These are phyloP conservation scores for Botryosphaeria agaves DNA, from an alignment of 2,329 filamentous ascomycete genomes.

Conservation along the genomic window DNA sequence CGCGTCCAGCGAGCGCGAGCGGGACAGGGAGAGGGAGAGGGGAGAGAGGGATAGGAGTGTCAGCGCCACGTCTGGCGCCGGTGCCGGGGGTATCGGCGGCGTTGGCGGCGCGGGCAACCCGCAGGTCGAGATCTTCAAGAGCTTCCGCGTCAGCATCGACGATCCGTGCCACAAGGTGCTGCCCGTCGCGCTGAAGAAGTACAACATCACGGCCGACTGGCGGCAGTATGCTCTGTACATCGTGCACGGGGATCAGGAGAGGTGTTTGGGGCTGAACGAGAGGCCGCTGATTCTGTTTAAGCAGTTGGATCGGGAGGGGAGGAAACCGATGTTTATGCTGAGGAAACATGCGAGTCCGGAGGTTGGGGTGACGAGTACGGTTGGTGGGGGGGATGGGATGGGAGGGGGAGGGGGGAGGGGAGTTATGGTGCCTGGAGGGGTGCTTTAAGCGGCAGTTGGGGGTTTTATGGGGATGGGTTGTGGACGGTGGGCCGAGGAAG, in stretches of 20 bases:
- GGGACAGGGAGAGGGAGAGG: not conserved
- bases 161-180: constrained; percentile 96
- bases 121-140: constrained; percentile 92
- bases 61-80: too few species aligned
- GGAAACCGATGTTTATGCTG: constrained; percentile 99
- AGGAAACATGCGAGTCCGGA: constrained; percentile 42
- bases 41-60: constrained; percentile 7
- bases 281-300: constrained; percentile 94
- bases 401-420: constrained; percentile 1
- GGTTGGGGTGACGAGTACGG: constrained; percentile 26
- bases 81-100: constrained; percentile 6
- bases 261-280: constrained; percentile 80
- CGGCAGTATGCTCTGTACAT: constrained; percentile 96
- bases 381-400: constrained; percentile 14
- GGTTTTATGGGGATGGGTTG: too few species aligned
- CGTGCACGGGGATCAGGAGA: constrained; percentile 95
- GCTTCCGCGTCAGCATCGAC: constrained; percentile 93
- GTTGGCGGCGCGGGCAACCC: constrained; percentile 20
- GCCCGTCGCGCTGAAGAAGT: constrained; percentile 88
- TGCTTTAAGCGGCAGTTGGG: constrained; percentile 4
- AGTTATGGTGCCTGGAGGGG: constrained; percentile 5
- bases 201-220: constrained; percentile 96
- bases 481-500: too few species aligned
- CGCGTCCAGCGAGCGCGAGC: constrained; percentile 1
- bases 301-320: constrained; percentile 87